Evolutionary conservation across 2,329 filamentous ascomycete genomes (phyloP), one percentile per base, ranked within the genome.

Genomic region (Rutstroemia sydowiana): DNA sequence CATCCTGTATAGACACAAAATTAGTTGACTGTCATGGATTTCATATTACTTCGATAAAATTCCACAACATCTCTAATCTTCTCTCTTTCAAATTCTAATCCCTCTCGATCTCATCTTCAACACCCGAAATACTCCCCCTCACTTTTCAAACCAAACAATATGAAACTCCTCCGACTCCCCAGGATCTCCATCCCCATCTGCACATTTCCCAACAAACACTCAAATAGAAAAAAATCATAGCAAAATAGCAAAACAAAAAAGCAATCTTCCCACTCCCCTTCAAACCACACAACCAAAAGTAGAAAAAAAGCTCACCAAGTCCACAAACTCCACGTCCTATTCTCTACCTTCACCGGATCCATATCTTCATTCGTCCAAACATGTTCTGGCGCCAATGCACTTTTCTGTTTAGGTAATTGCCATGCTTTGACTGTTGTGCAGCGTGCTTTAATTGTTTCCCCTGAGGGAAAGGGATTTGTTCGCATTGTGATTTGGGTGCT

Each of bases 371-470:
- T 67, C n/a, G 61, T 66, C 71, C 71, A 73, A 26, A 75, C 69
- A 58, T 73, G 60, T 13, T 68, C 65, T 1, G 73, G 73, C 13
- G 74, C 73, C 32, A 76, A 64, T 8, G 73, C 68, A 7, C 71
- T 71, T 5, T 70, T 68, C 59, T 74, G 71, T 64, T 75, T 75
- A 7, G 71, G 73, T 30, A 76, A 64, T 54, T 73, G 65, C 74
- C 74, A 76, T 46, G 72, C 66, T 23, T 65, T 65, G 14, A 71
- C 36, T 20, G 69, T 68, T 4, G 71, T 75, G 47, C 64, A 66
- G 55, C 71, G 65, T 51, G 63, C 64, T 56, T 66, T 72, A 51
- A 73, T 47, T 37, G 67, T 68, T 49, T 66, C 54, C 46, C 56
- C 61, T 4, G 61, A 67, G 2, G 68, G 69, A 21, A 70, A 51